Percentiles rank a stretch among this genome's conserved stretches.
phyloP scores from a whole-genome alignment of 257 asterid species.

The Solanum appendiculatum region DNA sequence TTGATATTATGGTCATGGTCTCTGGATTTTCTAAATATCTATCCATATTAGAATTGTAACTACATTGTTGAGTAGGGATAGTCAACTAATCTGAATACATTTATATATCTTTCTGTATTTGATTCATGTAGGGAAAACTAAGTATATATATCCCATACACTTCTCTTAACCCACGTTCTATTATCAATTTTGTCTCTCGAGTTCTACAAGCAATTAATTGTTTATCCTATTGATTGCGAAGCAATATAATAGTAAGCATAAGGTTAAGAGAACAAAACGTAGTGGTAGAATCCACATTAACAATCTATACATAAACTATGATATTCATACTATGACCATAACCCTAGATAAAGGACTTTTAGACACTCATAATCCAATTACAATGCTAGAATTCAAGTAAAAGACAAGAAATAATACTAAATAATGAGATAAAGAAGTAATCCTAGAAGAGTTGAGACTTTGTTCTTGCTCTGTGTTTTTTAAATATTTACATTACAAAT shows the following conservation, averaged over 20 bases:
- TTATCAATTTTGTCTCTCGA: background rate
- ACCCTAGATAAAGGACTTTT: no score
- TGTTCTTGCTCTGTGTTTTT: no score
- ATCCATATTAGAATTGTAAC: no score
- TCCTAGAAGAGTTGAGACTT: no score
- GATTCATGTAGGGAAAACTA: background rate
- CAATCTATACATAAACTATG: background rate
- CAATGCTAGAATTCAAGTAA: no score
- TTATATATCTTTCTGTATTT: background rate
- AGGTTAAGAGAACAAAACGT: no score
- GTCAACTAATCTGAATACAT: background rate
- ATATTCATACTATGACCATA: background rate
- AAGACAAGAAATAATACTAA: no score
- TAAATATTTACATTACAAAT: no score
- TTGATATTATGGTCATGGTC: background rate
- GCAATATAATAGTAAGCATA: background rate
- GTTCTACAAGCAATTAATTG: background rate
- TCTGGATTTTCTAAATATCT: no score
- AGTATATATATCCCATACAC: background rate
- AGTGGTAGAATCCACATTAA: background rate
- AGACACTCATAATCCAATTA: no score
- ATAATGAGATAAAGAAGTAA: no score
- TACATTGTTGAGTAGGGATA: background rate
- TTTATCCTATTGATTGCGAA: no score
- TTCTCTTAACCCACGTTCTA: background rate